phyloP scores from a whole-genome alignment of 164 flowering plant genomes.

The Chimonanthus praecox region DNA sequence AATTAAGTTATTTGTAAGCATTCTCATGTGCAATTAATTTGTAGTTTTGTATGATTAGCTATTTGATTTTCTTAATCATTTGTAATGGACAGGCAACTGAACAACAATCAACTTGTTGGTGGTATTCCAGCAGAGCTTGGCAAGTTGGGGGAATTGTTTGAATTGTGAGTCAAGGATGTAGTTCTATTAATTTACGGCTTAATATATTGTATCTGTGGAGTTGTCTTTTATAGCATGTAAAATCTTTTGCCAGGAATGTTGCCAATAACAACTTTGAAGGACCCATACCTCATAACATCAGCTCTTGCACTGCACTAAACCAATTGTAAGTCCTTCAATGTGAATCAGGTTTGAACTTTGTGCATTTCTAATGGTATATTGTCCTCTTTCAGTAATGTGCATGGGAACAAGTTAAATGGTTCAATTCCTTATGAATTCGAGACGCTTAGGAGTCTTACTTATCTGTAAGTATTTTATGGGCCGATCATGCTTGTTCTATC shows the following conservation, averaged over 20 bases:
- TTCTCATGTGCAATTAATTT: not conserved
- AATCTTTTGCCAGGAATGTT: slow-evolving; percentile 48
- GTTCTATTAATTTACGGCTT: too few species aligned
- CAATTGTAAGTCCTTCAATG: slow-evolving; percentile 52
- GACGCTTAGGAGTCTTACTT: slow-evolving; percentile 68
- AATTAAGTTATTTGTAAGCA: slow-evolving; percentile 86
- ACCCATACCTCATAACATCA: slow-evolving; percentile 50
- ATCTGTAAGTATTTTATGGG: slow-evolving; percentile 45
- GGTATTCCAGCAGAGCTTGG: slow-evolving; percentile 84
- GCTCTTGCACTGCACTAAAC: slow-evolving; percentile 68
- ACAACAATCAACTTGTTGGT: slow-evolving; percentile 65
- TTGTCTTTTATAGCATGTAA: not conserved
- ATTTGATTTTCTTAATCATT: not conserved
- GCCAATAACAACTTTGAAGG: slow-evolving; percentile 81
- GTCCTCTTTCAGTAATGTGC: slow-evolving; percentile 55
- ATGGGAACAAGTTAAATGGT: slow-evolving; percentile 75
- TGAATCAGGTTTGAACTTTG: not conserved
- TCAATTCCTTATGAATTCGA: slow-evolving; percentile 66
- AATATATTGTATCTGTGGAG: not conserved
- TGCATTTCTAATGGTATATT: not conserved
- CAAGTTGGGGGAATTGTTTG: slow-evolving; percentile 79
- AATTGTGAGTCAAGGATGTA: slow-evolving; percentile 44
- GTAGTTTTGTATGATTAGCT: not conserved
- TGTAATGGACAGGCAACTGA: slow-evolving; percentile 58
- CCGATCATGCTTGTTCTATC: not conserved